phyloP scores from a whole-genome alignment of 805 yeast species.

The Ogataea wickerhamii region DNA sequence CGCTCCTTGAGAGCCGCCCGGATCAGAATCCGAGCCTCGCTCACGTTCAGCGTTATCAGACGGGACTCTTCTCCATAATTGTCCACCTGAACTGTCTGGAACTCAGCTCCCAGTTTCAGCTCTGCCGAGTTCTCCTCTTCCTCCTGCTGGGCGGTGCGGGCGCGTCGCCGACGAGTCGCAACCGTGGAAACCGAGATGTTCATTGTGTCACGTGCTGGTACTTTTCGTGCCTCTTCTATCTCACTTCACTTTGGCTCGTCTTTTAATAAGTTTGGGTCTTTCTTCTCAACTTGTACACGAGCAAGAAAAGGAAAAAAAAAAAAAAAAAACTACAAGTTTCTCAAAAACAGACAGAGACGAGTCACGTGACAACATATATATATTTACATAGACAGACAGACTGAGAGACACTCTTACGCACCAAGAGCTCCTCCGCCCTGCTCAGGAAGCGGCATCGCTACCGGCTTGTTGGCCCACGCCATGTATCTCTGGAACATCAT shows the following conservation, averaged over 20 bases:
- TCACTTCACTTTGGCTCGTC: too few species aligned
- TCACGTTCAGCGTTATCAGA: constrained; percentile 78
- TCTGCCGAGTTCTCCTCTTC: constrained; percentile 92
- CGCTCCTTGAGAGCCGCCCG: constrained; percentile 86
- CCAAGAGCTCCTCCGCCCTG: constrained; percentile 30
- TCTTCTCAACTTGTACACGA: too few species aligned
- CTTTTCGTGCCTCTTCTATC: too few species aligned
- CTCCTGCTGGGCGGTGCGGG: constrained; percentile 55
- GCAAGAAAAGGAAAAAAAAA: too few species aligned
- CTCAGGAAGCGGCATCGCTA: constrained; percentile 57
- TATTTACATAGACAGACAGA: not conserved
- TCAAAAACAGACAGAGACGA: too few species aligned
- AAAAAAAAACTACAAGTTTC: too few species aligned
- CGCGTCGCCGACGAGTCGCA: constrained; percentile 76
- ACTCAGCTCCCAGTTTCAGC: constrained; percentile 89
- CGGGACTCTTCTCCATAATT: constrained; percentile 77
- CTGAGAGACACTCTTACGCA: constrained; percentile 12
- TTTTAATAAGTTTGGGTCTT: too few species aligned
- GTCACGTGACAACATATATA: not conserved
- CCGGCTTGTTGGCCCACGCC: constrained; percentile 78
- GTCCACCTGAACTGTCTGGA: constrained; percentile 72
- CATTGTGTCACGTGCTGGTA: too few species aligned
- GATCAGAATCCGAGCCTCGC: constrained; percentile 86
- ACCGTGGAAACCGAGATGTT: constrained; percentile 86
- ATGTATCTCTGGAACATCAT: constrained; percentile 88